Base-by-base conservation (phyloP, 2,329 filamentous ascomycete species). In the Zymoseptoria brevis region DNA sequence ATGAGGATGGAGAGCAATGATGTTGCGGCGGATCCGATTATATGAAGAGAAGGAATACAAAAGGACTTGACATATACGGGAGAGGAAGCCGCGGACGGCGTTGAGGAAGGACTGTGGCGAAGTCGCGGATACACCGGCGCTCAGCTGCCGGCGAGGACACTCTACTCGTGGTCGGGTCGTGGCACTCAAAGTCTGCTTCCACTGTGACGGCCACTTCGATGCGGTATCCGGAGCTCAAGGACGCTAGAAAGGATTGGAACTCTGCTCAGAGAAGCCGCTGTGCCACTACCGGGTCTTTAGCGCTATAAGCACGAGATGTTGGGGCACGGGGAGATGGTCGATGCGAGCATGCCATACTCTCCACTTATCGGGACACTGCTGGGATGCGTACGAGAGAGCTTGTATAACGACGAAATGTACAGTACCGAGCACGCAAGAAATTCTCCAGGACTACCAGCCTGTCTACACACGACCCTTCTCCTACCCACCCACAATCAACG, bases 1-100 rank as follows among this genome's bases (percentile, higher is more conserved):
- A 90, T 96, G 90, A 78, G 89, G 68, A 87, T 87, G 80, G 88
- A 88, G 51, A 67, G 62, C 35, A 66, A 73, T 57, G 71, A 74
- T 61, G 56, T 64, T 19, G 70, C 64, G n/a, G 67, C 67, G 24
- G 72, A 74, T 66, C 71, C 72, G 8, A 74, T 74, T 54, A 67
- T 72, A 50, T 73, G 67, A 71, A 35, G 53, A 58, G 50, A 35
- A 26, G 45, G 49, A 24, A 19, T 11, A 41, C 29, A 29, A 11
- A 16, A 35, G 1, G 13, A 60, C 22, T 21, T 19, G 16, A 35
- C n/a, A 56, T 21, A 52, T 9, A 54, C 29, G 51, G 19, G 49
- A 11, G 21, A 8, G 49, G 22, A 48, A 24, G 24, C 50, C 35
- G 19, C 5, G 35, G 7, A 50, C 16, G 6, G 16, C 54, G 4